Evolutionary conservation across 192 early-diverging fungal species (phyloP).

Genomic region (Gonapodya prolifera): DNA sequence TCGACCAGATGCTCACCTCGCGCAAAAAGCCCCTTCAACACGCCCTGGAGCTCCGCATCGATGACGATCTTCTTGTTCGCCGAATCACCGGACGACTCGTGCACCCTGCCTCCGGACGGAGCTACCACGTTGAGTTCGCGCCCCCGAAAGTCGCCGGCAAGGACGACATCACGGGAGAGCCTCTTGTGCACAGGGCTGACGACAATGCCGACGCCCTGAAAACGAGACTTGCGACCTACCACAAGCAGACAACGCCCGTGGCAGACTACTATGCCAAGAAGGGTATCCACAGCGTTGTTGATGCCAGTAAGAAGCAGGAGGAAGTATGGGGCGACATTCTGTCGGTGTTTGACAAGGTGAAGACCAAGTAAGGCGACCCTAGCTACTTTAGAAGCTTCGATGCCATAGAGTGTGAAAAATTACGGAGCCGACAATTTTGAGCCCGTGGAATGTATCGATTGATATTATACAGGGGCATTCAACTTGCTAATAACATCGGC

Average conservation of each 20-base stretch:
- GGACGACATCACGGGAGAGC: slow-evolving; percentile 96
- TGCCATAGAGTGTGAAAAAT: too few species aligned
- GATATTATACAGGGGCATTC: neutral
- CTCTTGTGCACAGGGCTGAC: slow-evolving; percentile 91
- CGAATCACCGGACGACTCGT: slow-evolving; percentile 95
- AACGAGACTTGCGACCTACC: slow-evolving; percentile 74
- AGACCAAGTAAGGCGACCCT: neutral
- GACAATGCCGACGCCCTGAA: slow-evolving; percentile 88
- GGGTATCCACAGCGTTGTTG: slow-evolving; percentile 83
- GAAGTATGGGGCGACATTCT: slow-evolving; percentile 79
- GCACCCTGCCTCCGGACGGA: slow-evolving; percentile 64
- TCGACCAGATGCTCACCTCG: slow-evolving; percentile 85
- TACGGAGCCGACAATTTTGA: too few species aligned
- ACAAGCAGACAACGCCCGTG: slow-evolving; percentile 45
- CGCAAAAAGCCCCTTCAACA: slow-evolving; percentile 66
- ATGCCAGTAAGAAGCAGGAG: slow-evolving; percentile 79
- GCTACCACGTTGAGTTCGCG: slow-evolving; percentile 54
- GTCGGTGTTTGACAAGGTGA: slow-evolving; percentile 59
- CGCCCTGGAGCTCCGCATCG: slow-evolving; percentile 86
- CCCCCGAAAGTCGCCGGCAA: slow-evolving; percentile 83
- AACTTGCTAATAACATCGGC: neutral
- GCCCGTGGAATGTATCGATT: too few species aligned
- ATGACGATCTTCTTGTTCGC: slow-evolving; percentile 83
- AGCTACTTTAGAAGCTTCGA: neutral
- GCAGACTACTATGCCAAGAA: slow-evolving; percentile 82